Evolutionary conservation across 1,284 basidiomycete genomes (phyloP), one percentile per base, ranked within the genome.

Genomic region (Marasmius fiardii): DNA sequence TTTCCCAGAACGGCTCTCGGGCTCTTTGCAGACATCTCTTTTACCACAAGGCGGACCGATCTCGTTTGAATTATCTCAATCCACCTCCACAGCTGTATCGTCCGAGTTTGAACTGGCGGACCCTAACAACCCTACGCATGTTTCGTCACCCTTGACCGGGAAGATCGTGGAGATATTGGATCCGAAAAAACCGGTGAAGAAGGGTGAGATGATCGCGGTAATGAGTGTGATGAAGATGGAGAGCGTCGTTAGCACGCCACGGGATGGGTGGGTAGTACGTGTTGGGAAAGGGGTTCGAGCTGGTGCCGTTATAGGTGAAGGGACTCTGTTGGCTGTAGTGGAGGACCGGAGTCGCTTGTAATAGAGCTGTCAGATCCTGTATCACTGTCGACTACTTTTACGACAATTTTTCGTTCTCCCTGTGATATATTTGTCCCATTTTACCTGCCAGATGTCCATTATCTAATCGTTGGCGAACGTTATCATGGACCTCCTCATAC

Each of bases 401-500:
- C 4, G 28, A 31, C 4, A 31, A 31, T 10, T 4, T 4, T 10
- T 31, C 28, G 28, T 31, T 31, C 10, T 31, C 28, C 28, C 28
- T 31, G 5, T n/a, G n/a, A 31, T 10, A 31, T 31, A 31, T 31
- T 4, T 10, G 10, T 31, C 28, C 10, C 28, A 31, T 31, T 10
- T 31, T 31, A n/a, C n/a, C n/a, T n/a, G n/a, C n/a, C n/a, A n/a
- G n/a, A n/a, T n/a, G n/a, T n/a, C n/a, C n/a, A n/a, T n/a, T n/a
- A 31, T 31, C 28, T 31, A 31, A 31, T 31, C 28, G 28, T 31
- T 31, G 10, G 5, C 4, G 10, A 31, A 31, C 5, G 5, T 31
- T 31, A 4, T 31, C 5, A 31, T 31, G 28, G 81, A 86, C 55
- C 66, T 87, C 39, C 78, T 88, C 41, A 80, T 87, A 52, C 77